Base-by-base conservation (phyloP, 2,329 filamentous ascomycete species). In the Xylaria arbuscula region DNA sequence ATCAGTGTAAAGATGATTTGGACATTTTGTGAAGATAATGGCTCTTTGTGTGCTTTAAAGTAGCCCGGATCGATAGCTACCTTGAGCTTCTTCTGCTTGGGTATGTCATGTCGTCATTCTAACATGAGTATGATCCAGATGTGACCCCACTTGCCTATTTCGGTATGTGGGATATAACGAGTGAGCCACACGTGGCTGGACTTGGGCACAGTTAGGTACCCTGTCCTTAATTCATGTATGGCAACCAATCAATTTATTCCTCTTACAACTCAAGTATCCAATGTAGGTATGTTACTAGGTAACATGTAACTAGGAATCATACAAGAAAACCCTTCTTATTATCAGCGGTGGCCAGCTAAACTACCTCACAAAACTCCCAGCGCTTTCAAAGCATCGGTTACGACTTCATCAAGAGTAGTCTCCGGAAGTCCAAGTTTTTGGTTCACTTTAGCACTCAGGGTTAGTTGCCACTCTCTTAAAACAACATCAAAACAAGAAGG, bases 341-440 rank as follows among this genome's bases (percentile, higher is more conserved):
- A 66, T 56, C 17, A 24, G 11, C n/a, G 1, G 15, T n/a, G 13
- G 40, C 40, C 15, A n/a, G 5, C 17, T 13, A 13, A 8, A 8
- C 15, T 2, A 55, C 8, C 22, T 54, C n/a, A 62, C 58, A 66
- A 54, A 51, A 38, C 62, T n/a, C 53, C 62, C n/a, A 69, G 22
- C 4, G 70, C 54, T 45, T 59, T 60, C 55, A 77, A 59, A 13
- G 63, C 72, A 19, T 67, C 63, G 0, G 61, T 56, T 1, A 77
- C 70, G 40, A 73, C 73, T 42, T 76, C 74, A 19, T 75, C 72
- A 19, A 78, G 60, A n/a, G 67, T 73, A 22, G 66, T 66, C 58
- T 74, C 74, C 9, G 74, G 67, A 40, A 78, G 67, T 2, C 74
- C 75, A 47, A 81, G 70, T 28, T 71, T 71, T 11, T 76, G 74